These are phyloP conservation scores for Cucumis variabilis DNA, from an alignment of 331 rosid species.

Conservation along the genomic window DNA sequence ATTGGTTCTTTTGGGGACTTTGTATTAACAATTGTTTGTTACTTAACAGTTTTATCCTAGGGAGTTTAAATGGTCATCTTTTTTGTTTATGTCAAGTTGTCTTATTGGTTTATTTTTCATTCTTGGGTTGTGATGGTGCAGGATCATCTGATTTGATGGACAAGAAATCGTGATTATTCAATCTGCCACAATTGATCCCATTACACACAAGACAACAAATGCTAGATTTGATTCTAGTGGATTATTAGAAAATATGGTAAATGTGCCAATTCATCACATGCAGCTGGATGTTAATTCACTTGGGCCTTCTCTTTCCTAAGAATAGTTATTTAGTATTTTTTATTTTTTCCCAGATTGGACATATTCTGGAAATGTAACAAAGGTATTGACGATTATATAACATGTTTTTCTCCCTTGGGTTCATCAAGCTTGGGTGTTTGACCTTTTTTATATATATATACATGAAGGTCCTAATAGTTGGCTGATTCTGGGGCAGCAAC, in stretches of 20 bases:
- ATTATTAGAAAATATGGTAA: constrained; percentile 37
- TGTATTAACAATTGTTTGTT: not conserved
- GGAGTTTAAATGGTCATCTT: constrained; percentile 17
- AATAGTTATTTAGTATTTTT: constrained; percentile 65
- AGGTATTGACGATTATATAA: constrained; percentile 34
- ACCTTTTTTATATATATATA: constrained; percentile 7
- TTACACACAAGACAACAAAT: constrained; percentile 42
- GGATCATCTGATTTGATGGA: constrained; percentile 43
- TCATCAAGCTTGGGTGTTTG: constrained; percentile 35
- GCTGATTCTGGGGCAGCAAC: constrained; percentile 65
- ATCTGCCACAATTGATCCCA: constrained; percentile 42
- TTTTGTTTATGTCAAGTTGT: constrained; percentile 25
- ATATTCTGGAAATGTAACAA: constrained; percentile 65
- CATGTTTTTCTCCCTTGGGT: not conserved
- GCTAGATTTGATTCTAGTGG: constrained; percentile 42
- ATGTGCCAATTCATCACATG: constrained; percentile 62
- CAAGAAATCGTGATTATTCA: constrained; percentile 42
- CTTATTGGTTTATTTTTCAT: constrained; percentile 28
- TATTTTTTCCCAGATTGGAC: constrained; percentile 86
- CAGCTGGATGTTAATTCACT: constrained; percentile 64
- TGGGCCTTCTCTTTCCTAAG: constrained; percentile 76
- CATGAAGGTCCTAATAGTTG: constrained; percentile 67
- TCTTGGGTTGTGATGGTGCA: constrained; percentile 42
- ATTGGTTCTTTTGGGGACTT: not conserved
- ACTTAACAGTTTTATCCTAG: not conserved